Conservation (phyloP, 495 filamentous ascomycete species). For the Sphaerosporella brunnea region DNA sequence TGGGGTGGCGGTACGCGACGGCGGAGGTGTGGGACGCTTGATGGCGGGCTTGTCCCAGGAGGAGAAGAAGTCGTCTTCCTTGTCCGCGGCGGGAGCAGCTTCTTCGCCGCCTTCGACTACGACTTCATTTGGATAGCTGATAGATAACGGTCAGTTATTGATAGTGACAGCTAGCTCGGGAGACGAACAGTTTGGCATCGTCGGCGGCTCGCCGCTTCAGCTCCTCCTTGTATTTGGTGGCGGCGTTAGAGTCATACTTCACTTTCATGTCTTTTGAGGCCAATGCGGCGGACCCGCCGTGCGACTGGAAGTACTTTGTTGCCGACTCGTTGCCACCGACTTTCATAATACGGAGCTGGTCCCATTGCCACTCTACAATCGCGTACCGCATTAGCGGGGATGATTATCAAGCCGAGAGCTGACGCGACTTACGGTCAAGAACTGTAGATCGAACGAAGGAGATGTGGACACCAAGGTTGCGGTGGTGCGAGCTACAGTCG, state of each 20-base stretch:
- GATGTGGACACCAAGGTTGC: slow-evolving; percentile 83
- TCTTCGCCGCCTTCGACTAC: slow-evolving; percentile 59
- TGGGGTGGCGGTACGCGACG: slow-evolving; percentile 77
- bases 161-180: too few species aligned
- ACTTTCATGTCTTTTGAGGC: slow-evolving; percentile 90
- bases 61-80: slow-evolving; percentile 90
- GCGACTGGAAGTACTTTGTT: slow-evolving; percentile 90
- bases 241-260: slow-evolving; percentile 82
- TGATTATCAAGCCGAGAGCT: background rate
- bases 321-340: slow-evolving; percentile 96
- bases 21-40: slow-evolving; percentile 86
- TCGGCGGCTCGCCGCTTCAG: slow-evolving; percentile 61
- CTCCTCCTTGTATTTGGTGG: slow-evolving; percentile 92
- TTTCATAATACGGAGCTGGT: slow-evolving; percentile 95
- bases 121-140: slow-evolving; percentile 71
- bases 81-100: slow-evolving; percentile 55
- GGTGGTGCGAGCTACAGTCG: slow-evolving; percentile 85
- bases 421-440: slow-evolving; percentile 67
- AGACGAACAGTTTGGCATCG: slow-evolving; percentile 59
- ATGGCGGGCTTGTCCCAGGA: slow-evolving; percentile 97
- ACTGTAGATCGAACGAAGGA: slow-evolving; percentile 97
- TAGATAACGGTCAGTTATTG: too few species aligned
- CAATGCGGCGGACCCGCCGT: slow-evolving; percentile 82
- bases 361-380: slow-evolving; percentile 93
- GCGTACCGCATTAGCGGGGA: background rate